Evolutionary conservation across 1,284 basidiomycete species (phyloP).

Genomic region (Ceratobasidium sp.): DNA sequence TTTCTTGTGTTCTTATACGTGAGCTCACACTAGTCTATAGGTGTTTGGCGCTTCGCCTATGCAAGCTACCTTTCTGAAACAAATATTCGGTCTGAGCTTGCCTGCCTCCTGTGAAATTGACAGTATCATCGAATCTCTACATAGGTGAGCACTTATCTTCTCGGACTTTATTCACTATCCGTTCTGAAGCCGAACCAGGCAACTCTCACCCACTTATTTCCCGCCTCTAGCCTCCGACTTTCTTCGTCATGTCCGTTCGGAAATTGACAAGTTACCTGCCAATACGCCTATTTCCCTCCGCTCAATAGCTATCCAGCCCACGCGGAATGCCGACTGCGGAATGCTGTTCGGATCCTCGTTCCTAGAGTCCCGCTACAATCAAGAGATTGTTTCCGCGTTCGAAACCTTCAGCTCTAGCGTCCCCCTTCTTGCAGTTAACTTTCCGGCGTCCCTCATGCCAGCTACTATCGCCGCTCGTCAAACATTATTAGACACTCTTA

Average conservation of each 20-base stretch:
- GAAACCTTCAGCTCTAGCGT: constrained; percentile 53
- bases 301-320: not conserved
- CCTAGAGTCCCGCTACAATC: constrained; percentile 40
- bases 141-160: constrained; percentile 14
- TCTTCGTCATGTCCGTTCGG: constrained; percentile 14
- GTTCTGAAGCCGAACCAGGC: not conserved
- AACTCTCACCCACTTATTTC: constrained; percentile 19
- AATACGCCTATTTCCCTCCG: constrained; percentile 3
- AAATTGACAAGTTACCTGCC: not conserved
- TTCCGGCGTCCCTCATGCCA: constrained; percentile 47
- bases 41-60: constrained; percentile 33
- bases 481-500: constrained; percentile 48
- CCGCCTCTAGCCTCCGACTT: not conserved
- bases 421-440: constrained; percentile 53
- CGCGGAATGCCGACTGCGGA: constrained; percentile 34
- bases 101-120: constrained; percentile 13
- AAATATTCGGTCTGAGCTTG: constrained; percentile 19
- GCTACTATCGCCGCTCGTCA: constrained; percentile 48
- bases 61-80: constrained; percentile 31
- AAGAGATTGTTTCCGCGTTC: constrained; percentile 49
- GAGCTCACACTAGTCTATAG: not conserved
- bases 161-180: not conserved
- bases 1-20: not conserved
- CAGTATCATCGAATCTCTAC: constrained; percentile 17
- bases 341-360: constrained; percentile 51